A percentile compares a stretch with the other conserved stretches of the same genome.
Conservation (phyloP, 768 basidiomycete genomes). For the Strobilomyces echinocephalus region DNA sequence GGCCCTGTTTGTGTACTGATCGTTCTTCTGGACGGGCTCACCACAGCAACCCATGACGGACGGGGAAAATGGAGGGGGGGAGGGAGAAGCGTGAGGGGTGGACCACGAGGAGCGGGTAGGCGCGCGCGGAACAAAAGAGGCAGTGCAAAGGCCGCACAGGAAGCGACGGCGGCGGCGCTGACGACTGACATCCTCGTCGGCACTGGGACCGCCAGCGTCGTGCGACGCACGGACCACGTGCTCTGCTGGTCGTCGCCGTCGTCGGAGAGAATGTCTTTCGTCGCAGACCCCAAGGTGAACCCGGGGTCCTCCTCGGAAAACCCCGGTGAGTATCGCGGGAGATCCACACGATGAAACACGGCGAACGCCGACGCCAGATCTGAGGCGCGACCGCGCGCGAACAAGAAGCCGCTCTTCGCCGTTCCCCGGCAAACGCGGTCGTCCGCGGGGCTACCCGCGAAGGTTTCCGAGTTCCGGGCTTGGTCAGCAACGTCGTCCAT, state of each 20-base stretch:
- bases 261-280: too few species aligned
- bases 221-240: background rate
- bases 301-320: too few species aligned
- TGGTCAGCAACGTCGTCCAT: constrained; percentile 3
- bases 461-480: constrained; percentile 20
- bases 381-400: too few species aligned
- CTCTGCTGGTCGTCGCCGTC: too few species aligned
- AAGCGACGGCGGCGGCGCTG: background rate
- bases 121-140: constrained; percentile 13
- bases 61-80: background rate
- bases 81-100: background rate
- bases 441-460: constrained; percentile 8
- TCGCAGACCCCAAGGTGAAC: too few species aligned
- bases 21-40: constrained; percentile 33
- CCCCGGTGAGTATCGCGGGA: too few species aligned
- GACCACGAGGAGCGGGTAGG: background rate
- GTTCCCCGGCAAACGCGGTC: too few species aligned
- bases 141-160: constrained; percentile 7
- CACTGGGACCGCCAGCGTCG: background rate
- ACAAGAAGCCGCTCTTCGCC: too few species aligned
- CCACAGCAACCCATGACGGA: constrained; percentile 64
- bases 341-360: too few species aligned
- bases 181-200: background rate
- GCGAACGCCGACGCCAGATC: too few species aligned
- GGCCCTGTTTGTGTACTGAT: constrained; percentile 32